Conservation (phyloP, 805 yeast species). For the Cyberlindnera euphorbiae region DNA sequence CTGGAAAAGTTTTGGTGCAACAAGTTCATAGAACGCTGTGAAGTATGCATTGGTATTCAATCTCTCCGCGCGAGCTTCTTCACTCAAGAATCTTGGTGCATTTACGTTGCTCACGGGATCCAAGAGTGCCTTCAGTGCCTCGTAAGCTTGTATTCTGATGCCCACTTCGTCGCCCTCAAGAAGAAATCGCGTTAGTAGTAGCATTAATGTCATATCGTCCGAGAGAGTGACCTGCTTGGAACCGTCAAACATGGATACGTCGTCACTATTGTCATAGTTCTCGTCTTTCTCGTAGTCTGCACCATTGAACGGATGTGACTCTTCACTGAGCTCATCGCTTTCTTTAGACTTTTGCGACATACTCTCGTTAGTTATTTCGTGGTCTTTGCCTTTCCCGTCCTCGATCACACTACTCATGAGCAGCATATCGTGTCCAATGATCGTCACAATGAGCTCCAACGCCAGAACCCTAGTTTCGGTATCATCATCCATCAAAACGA, state of each 20-base stretch:
- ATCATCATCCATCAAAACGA: slow-evolving; percentile 56
- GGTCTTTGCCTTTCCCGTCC: not conserved
- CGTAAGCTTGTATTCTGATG: slow-evolving; percentile 74
- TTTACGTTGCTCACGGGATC: slow-evolving; percentile 38
- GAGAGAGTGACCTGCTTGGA: slow-evolving; percentile 27
- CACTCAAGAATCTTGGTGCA: slow-evolving; percentile 17
- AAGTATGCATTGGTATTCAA: slow-evolving; percentile 44
- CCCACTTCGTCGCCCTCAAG: slow-evolving; percentile 64
- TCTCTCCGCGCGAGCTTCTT: slow-evolving; percentile 19
- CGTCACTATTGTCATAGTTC: slow-evolving; percentile 7
- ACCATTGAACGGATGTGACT: slow-evolving; percentile 3
- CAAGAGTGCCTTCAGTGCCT: slow-evolving; percentile 70
- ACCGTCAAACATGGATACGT: slow-evolving; percentile 3
- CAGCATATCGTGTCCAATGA: slow-evolving; percentile 79
- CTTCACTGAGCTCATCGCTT: not conserved
- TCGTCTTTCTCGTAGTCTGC: slow-evolving; percentile 10
- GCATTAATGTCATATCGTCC: slow-evolving; percentile 55
- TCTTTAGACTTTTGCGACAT: slow-evolving; percentile 2
- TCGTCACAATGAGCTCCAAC: slow-evolving; percentile 72
- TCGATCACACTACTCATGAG: slow-evolving; percentile 37
- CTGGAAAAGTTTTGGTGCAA: slow-evolving; percentile 53
- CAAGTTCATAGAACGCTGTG: slow-evolving; percentile 54
- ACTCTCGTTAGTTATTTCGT: slow-evolving; percentile 1
- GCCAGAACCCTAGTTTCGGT: slow-evolving; percentile 59
- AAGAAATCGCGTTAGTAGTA: slow-evolving; percentile 53